Evolutionary conservation across 148 eudicot species (phyloP), one percentile per base, ranked within the genome.

Genomic region (Silene conica): DNA sequence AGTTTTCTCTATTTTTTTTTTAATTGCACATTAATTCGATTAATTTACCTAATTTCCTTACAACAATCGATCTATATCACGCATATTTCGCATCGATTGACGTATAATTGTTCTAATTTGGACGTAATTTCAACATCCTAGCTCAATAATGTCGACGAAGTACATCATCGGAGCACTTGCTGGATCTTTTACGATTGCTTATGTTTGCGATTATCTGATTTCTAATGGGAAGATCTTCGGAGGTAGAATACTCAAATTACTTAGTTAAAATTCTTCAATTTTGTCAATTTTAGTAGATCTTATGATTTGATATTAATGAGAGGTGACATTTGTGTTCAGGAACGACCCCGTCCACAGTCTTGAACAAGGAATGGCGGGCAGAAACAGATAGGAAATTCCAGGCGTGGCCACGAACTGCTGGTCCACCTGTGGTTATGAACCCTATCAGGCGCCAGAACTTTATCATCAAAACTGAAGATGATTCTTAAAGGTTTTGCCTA

Each of bases 321-420:
- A 13, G 58, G 50, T 69, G 72, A 15, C 50, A 14, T 5, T 69
- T 72, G 18, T 61, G 38, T 20, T 10, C 45, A 84, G 87, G 87
- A 70, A 84, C 80, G 8, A 84, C 84, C 5, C 84, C 84, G 4
- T 57, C 55, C 4, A 84, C 87, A 10, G 80, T 84, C 19, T 26
- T 74, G 1, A 73, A 74, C 72, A 83, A 79, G 65, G 84, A 74
- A 67, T 84, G 87, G 87, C 76, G 60, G 67, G 79, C 77, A 16
- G 87, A 81, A 28, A 84, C 84, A 0, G 87, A 84, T 60, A 84
- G 76, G 74, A 84, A 66, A 58, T 73, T 84, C 58, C 87, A 84
- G 69, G 82, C 84, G 0, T 84, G 87, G 87, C 87, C 87, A 8
- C 75, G 87, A 16, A 81, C 84, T 19, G 87, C 87, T 28, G 87